Conservation (phyloP, 164 flowering plant species). For the Echeveria elegans region DNA sequence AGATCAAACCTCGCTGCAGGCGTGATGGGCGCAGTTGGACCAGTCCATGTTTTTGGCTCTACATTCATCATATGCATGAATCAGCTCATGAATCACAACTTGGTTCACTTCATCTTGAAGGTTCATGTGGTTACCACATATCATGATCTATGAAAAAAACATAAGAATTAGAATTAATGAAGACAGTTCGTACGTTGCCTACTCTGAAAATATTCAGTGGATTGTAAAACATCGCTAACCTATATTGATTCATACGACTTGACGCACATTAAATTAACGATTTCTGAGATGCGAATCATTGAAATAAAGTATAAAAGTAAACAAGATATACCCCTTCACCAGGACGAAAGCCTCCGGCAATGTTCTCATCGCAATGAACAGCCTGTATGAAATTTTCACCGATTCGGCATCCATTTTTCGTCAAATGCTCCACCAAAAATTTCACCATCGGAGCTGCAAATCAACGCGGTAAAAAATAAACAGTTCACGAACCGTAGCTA, state of each 20-base stretch:
- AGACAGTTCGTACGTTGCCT: not conserved
- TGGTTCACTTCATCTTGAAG: constrained; percentile 82
- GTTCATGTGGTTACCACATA: constrained; percentile 71
- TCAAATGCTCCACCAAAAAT: constrained; percentile 54
- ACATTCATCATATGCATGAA: constrained; percentile 83
- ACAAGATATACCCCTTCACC: constrained; percentile 57
- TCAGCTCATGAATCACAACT: not conserved
- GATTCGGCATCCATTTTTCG: constrained; percentile 62
- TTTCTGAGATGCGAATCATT: not conserved
- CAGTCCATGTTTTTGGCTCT: constrained; percentile 81
- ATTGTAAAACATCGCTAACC: not conserved
- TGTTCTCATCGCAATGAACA: constrained; percentile 35
- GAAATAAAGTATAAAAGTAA: too few relatives aligned
- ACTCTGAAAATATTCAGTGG: too few relatives aligned
- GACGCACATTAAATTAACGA: not conserved
- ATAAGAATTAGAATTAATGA: not conserved
- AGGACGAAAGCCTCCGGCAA: constrained; percentile 58
- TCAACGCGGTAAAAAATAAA: not conserved
- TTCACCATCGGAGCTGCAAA: constrained; percentile 23
- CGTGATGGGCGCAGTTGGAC: constrained; percentile 92
- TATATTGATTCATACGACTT: not conserved
- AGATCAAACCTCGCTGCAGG: constrained; percentile 89
- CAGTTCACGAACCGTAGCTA: constrained; percentile 1
- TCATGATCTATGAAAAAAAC: constrained; percentile 41
- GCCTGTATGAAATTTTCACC: constrained; percentile 67